Percentiles rank a stretch among this genome's conserved stretches.
Conservation (phyloP, 2,329 filamentous ascomycete species). For the Diaporthe eres region DNA sequence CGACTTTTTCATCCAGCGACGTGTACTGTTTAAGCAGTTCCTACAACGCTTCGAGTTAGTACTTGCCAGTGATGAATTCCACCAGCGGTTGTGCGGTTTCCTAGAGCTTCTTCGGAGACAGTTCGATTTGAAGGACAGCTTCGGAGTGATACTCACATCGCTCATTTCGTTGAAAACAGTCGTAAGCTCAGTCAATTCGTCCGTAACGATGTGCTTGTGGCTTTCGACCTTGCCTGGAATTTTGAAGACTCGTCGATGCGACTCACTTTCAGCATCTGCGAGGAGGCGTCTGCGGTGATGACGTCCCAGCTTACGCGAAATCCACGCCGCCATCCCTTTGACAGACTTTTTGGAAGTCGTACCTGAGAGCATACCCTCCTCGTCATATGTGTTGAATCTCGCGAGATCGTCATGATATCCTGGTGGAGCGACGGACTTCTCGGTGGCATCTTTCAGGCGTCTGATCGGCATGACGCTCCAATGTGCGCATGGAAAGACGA, state of each 20-base stretch:
- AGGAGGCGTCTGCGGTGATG: conserved; percentile 46
- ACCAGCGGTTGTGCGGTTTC: not conserved
- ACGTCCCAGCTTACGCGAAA: conserved; percentile 55
- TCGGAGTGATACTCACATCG: conserved; percentile 58
- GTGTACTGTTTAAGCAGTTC: conserved; percentile 90
- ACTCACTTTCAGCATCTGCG: conserved; percentile 55
- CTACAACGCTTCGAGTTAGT: conserved; percentile 5
- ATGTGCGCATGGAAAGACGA: conserved; percentile 85
- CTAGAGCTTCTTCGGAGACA: not conserved
- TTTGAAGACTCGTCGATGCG: conserved; percentile 73
- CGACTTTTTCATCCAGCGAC: conserved; percentile 86
- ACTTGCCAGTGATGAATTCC: not conserved
- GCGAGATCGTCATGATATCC: conserved; percentile 67
- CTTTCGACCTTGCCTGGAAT: conserved; percentile 88
- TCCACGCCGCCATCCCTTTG: conserved; percentile 56
- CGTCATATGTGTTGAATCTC: conserved; percentile 58
- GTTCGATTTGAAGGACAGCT: not conserved
- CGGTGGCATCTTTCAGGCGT: conserved; percentile 80
- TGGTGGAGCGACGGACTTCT: conserved; percentile 78
- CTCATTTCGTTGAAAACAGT: conserved; percentile 94
- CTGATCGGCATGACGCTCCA: conserved; percentile 85
- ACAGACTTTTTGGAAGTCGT: conserved; percentile 60
- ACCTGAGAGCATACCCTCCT: conserved; percentile 61
- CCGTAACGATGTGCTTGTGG: conserved; percentile 80
- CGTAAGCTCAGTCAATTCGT: conserved; percentile 88